Base-by-base conservation (phyloP, 345 rosid species). In the Citrus mangshanensis region DNA sequence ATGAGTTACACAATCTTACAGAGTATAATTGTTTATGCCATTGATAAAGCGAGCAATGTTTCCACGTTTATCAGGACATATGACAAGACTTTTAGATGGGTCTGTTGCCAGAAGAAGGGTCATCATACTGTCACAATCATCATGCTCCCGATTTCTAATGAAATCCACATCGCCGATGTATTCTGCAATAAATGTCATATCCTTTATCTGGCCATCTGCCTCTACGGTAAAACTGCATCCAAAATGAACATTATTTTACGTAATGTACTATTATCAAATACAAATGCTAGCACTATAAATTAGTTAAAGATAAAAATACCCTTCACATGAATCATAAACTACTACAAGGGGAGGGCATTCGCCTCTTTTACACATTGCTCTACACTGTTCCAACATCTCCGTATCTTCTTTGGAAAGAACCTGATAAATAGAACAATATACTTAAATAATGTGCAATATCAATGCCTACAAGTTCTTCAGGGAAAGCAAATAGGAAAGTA, bases 141-240 rank as follows among this genome's bases (percentile, higher is more conserved):
- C 98, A 28, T 85, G 82, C 81, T 95, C 97, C 42, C 97, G 86
- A 81, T 89, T 93, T 77, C 81, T 85, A 68, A 92, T 79, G 84
- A 87, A 95, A 86, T 95, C 98, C 84, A 95, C 98, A 74, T 95
- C 95, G n/a, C 98, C 98, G 18, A 91, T 83, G 84, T 95, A 95
- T 77, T 95, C 98, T 37, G 93, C 86, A 76, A 95, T 83, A 75
- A 95, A 83, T 70, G 98, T 95, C 88, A 92, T 80, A 86, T 93
- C 98, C 85, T 92, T 95, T 32, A 95, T 93, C 64, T 79, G 93
- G 77, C 88, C 88, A 81, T 93, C 98, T 18, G 97, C 95, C 84
- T 92, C 94, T 65, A 93, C 98, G 1, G 98, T 95, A 86, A 73
- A 93, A 78, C 98, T 95, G 93, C 87, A 85, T 40, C 58, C 13